Evolutionary conservation across 306 rosid species (phyloP), one percentile per base, ranked within the genome.

Genomic region (Sesbania bispinosa): DNA sequence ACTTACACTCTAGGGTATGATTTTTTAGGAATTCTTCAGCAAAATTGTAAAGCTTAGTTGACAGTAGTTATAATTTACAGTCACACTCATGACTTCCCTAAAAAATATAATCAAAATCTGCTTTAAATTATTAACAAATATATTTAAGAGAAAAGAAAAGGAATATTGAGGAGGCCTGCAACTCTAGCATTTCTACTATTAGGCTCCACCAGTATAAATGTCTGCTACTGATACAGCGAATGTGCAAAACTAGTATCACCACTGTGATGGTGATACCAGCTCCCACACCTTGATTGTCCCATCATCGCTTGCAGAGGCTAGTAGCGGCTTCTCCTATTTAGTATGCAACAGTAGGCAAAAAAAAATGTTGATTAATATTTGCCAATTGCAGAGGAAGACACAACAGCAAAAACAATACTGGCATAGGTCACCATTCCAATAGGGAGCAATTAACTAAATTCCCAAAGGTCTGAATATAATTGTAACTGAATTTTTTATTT

Each of bases 211-310:
- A 26, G 77, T 57, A 45, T 74, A 52, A 46, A 54, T 46, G 36
- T 66, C 72, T 24, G 69, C 63, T 75, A 67, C 76, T 69, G 69
- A 77, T 55, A 51, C 60, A 52, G 76, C 55, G 69, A 74, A 80
- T 61, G 67, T 24, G 63, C 54, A 61, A 71, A 63, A 71, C 77
- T 62, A 24, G 72, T 50, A 78, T 83, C 80, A 77, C 65, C 77
- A 27, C 47, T 57, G 38, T 47, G 96, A 72, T 51, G 71, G 38
- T 47, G 96, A 72, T 51, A 73, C 85, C 85, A 89, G 85, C 88
- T 90, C 95, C 99, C 99, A 88, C 77, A 89, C 79, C 85, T 85
- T 90, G 78, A 95, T 74, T 3, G 89, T 83, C 63, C 96, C 99
- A 29, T 89, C 99, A 71, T 91, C 99, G 14, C 96, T 86, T 8